A percentile compares a stretch with the other conserved stretches of the same genome.
These are phyloP conservation scores for Heliophila coronopifolia DNA, from an alignment of 441 rosid genomes.

Conservation along the genomic window DNA sequence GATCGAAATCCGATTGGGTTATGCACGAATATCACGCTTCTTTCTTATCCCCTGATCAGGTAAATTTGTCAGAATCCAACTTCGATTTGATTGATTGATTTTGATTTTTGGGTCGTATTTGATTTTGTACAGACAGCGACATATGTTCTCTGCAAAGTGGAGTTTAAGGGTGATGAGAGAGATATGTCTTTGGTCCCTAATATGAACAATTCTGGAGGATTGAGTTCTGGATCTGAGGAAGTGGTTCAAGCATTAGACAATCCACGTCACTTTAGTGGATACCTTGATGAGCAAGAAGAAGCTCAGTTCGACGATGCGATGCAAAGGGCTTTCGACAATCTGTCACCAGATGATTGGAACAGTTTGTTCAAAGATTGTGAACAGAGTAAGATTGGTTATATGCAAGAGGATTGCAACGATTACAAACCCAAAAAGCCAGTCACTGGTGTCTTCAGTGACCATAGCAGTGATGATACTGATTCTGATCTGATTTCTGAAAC, in stretches of 20 bases:
- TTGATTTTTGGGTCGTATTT: neutral
- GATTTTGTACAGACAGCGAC: neutral
- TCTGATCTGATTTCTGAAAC: neutral
- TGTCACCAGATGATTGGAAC: neutral
- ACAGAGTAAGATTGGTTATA: neutral
- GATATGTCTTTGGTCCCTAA: neutral
- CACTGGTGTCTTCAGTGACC: neutral
- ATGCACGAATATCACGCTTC: conserved; percentile 43
- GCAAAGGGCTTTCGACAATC: neutral
- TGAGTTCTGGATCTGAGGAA: neutral
- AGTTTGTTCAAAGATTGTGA: neutral
- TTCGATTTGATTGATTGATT: no score
- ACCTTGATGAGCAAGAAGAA: neutral
- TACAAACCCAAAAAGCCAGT: conserved; percentile 13
- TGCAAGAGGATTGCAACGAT: conserved; percentile 3
- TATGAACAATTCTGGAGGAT: neutral
- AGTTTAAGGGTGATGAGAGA: conserved; percentile 19
- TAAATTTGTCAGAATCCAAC: no score
- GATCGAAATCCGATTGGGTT: conserved; percentile 37
- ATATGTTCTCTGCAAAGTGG: neutral
- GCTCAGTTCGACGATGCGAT: neutral
- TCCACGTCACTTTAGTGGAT: neutral
- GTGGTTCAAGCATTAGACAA: neutral
- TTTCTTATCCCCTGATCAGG: neutral
- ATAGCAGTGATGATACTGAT: conserved; percentile 13